Base-by-base conservation (phyloP, 257 asterid species). In the Nicotiana undulata region DNA sequence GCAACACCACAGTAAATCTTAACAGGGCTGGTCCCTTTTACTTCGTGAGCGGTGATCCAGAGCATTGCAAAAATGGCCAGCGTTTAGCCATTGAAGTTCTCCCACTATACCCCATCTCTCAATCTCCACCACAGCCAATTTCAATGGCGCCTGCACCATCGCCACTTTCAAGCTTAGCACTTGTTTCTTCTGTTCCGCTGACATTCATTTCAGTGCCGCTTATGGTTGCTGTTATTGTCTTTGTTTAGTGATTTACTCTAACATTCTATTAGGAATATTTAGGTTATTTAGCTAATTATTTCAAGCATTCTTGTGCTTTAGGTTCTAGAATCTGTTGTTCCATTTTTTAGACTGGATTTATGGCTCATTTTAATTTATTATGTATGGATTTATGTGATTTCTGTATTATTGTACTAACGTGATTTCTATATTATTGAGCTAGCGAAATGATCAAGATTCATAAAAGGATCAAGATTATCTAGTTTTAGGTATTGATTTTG, bases 11-110 rank as follows among this genome's bases (percentile, higher is more conserved):
- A 31, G 24, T 90, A 70, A 59, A 81, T 37, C 94, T 93, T 34
- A 83, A 83, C 46, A 85, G 80, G 60, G 85, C 91, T 12, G 97
- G 93, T 24, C 85, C 89, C 4, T 67, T 85, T 0, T 89, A 89
- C 74, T 89, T 90, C 82, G 86, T 81, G 26, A 90, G 97, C 15
- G 90, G 91, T 0, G 90, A 90, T 82, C 83, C 85, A 32, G 87
- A 80, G 12, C 97, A 89, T 84, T 93, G 98, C 85, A 83, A 81
- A 66, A 86, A 59, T 20, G 97, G 97, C 63, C 93, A 91, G 79
- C 84, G 87, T 64, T 60, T 91, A 59, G 24, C 78, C 60, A 85
- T 91, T 32, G 95, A 93, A 20, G 97, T 91, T 59, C 32, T 86
- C 16, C 52, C 89, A 1, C 66, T 83, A 11, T 86, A 83, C 34